phyloP scores from a whole-genome alignment of 331 rosid genomes.

The Ulmus americana region DNA sequence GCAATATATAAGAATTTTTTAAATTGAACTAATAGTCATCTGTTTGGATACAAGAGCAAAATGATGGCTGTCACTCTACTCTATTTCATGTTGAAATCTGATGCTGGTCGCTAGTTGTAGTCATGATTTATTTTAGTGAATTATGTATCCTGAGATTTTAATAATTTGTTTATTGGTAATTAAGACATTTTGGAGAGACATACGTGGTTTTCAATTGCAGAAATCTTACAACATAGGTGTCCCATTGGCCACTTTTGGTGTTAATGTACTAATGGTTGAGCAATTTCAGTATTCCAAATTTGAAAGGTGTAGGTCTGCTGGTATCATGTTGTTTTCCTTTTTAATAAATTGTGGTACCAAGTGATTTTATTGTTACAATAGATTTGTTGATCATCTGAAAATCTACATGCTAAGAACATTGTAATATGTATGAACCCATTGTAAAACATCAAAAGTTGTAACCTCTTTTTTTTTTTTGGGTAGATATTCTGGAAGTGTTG shows the following conservation, averaged over 20 bases:
- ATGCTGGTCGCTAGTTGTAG: background rate
- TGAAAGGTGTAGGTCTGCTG: no score
- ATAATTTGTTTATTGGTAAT: background rate
- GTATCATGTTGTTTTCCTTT: background rate
- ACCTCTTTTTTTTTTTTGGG: slow-evolving; percentile 26
- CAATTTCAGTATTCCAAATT: no score
- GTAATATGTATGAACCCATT: background rate
- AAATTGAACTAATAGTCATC: background rate
- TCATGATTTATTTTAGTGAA: background rate
- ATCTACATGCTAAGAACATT: background rate
- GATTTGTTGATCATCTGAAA: background rate
- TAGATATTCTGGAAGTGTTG: slow-evolving; percentile 94
- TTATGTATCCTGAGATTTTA: background rate
- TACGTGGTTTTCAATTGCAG: background rate
- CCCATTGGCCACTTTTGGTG: background rate
- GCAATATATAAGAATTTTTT: background rate
- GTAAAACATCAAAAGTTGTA: slow-evolving; percentile 15
- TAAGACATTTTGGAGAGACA: background rate
- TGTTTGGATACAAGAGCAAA: background rate
- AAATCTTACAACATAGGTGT: background rate
- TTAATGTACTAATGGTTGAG: background rate
- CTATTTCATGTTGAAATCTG: background rate
- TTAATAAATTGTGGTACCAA: background rate
- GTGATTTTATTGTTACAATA: background rate
- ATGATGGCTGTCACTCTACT: background rate